These are phyloP conservation scores for Rhodotorula sp. DNA, from an alignment of 1,284 basidiomycete genomes.

Conservation along the genomic window DNA sequence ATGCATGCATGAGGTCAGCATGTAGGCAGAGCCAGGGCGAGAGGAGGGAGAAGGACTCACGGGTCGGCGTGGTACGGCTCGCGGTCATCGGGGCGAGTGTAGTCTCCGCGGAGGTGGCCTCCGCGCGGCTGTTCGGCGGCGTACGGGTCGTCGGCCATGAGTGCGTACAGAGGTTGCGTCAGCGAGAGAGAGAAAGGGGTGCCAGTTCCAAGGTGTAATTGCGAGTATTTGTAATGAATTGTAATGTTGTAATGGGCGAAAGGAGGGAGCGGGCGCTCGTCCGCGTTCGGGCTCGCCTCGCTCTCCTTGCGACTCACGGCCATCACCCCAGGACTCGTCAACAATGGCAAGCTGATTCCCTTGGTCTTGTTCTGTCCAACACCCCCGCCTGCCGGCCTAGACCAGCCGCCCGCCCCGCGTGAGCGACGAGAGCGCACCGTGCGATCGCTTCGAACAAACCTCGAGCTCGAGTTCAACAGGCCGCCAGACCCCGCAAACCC, in stretches of 20 bases:
- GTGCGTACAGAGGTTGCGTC: background rate
- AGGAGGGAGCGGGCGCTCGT: background rate
- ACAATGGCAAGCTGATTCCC: slow-evolving; percentile 5
- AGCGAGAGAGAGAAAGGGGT: background rate
- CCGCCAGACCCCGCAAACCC: background rate
- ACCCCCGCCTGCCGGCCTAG: background rate
- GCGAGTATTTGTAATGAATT: background rate
- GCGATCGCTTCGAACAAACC: background rate
- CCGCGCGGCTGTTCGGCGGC: background rate
- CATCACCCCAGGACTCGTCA: slow-evolving; percentile 6
- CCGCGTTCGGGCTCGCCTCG: background rate
- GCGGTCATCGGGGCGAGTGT: background rate
- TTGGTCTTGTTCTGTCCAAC: background rate
- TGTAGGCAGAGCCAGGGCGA: background rate
- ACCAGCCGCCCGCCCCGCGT: background rate
- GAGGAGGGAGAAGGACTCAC: background rate
- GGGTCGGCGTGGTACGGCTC: background rate
- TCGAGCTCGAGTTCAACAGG: background rate
- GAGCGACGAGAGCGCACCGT: too few species aligned
- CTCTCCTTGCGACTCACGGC: slow-evolving; percentile 6
- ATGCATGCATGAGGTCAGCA: too few species aligned
- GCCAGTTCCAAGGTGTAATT: background rate
- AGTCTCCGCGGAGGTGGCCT: too few species aligned
- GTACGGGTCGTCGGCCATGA: background rate
- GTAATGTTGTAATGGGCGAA: background rate